Evolutionary conservation across 2,329 filamentous ascomycete species (phyloP).

Genomic region (Colletotrichum musicola): DNA sequence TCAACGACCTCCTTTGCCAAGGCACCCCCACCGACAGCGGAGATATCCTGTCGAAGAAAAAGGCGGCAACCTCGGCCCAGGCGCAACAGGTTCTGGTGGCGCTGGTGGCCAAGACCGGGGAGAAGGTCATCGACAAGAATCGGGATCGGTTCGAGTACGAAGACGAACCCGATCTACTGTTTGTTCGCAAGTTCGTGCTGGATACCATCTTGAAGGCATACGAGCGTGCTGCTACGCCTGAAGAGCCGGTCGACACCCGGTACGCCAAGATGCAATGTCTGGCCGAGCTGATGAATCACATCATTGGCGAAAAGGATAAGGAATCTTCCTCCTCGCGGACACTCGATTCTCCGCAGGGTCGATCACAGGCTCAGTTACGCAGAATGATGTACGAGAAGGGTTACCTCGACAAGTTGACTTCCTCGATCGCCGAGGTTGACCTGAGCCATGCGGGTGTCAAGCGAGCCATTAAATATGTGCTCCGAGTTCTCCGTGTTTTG

Average conservation of each 20-base stretch:
- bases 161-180: conserved; percentile 85
- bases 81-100: conserved; percentile 89
- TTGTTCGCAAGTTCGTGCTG: conserved; percentile 93
- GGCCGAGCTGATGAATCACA: conserved; percentile 91
- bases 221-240: conserved; percentile 84
- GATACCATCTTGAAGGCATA: conserved; percentile 94
- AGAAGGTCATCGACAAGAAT: conserved; percentile 72
- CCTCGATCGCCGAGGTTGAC: conserved; percentile 94
- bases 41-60: conserved; percentile 86
- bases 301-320: conserved; percentile 85
- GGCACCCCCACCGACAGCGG: conserved; percentile 74
- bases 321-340: conserved; percentile 55
- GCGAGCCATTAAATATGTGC: conserved; percentile 94
- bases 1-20: conserved; percentile 79
- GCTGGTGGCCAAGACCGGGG: conserved; percentile 87
- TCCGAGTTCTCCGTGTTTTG: conserved; percentile 87
- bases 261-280: conserved; percentile 90
- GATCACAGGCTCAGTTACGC: conserved; percentile 85
- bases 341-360: conserved; percentile 51
- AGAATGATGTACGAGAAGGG: conserved; percentile 99
- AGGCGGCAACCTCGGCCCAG: conserved; percentile 84
- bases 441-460: conserved; percentile 94
- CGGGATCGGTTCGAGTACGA: conserved; percentile 75
- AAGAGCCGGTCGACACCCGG: conserved; percentile 84
- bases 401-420: conserved; percentile 88